Evolutionary conservation across 129 eudicot species (phyloP).

Genomic region (Dittrichia graveolens): DNA sequence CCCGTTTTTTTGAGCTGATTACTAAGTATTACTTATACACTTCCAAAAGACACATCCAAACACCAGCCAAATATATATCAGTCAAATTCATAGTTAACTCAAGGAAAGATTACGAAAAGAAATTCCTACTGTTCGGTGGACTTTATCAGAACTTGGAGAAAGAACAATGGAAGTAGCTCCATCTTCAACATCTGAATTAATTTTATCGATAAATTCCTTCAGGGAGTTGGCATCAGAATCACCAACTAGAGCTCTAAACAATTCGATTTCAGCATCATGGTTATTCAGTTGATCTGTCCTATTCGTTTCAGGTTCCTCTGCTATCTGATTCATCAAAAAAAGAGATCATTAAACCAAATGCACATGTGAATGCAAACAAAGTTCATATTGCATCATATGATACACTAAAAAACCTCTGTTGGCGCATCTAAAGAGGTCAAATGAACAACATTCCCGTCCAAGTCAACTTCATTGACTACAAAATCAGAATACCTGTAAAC

Average conservation of each 20-base stretch:
- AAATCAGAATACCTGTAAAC: slow-evolving; percentile 84
- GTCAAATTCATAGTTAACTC: background rate
- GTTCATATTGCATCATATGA: background rate
- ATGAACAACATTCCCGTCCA: slow-evolving; percentile 84
- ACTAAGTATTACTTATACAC: too few relatives aligned
- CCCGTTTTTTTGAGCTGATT: too few relatives aligned
- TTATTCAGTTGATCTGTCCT: slow-evolving; percentile 48
- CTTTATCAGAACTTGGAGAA: slow-evolving; percentile 86
- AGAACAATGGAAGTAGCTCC: slow-evolving; percentile 60
- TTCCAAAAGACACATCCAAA: too few relatives aligned
- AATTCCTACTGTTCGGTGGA: slow-evolving; percentile 69
- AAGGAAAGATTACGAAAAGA: background rate
- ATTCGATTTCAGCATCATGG: slow-evolving; percentile 61
- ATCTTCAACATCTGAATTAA: slow-evolving; percentile 41
- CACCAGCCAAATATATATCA: background rate
- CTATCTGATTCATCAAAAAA: slow-evolving; percentile 42
- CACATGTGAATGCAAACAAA: slow-evolving; percentile 3
- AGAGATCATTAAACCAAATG: slow-evolving; percentile 6
- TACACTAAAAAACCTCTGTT: slow-evolving; percentile 51
- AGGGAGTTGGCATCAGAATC: slow-evolving; percentile 70
- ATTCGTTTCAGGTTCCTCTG: slow-evolving; percentile 59
- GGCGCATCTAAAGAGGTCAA: slow-evolving; percentile 77
- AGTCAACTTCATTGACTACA: slow-evolving; percentile 91
- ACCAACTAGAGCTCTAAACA: slow-evolving; percentile 79
- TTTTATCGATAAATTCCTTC: slow-evolving; percentile 52